These are phyloP conservation scores for Elsinoe necatrix DNA, from an alignment of 2,329 filamentous ascomycete genomes.

Conservation along the genomic window DNA sequence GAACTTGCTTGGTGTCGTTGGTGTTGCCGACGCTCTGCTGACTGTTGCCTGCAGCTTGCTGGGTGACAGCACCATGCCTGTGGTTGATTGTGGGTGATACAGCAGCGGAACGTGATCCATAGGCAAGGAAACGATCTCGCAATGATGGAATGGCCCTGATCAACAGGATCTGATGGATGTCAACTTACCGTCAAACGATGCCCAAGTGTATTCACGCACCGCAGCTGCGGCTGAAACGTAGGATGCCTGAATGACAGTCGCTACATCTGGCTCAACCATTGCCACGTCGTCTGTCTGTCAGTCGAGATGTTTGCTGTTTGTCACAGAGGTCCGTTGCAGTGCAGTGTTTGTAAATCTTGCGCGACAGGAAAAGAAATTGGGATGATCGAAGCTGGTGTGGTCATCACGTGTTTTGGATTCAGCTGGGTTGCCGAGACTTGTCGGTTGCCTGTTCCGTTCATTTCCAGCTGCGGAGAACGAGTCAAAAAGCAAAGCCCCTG, in stretches of 20 bases:
- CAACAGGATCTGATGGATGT: constrained; percentile 38
- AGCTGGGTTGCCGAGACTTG: not conserved
- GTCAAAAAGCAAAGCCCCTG: constrained; percentile 10
- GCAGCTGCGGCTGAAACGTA: constrained; percentile 17
- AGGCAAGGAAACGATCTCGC: constrained; percentile 49
- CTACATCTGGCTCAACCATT: constrained; percentile 15
- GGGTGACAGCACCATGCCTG: not conserved
- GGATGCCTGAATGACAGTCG: constrained; percentile 14
- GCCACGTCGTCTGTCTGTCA: not conserved
- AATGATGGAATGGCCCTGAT: constrained; percentile 45
- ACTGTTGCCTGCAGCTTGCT: constrained; percentile 19
- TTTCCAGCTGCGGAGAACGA: constrained; percentile 8
- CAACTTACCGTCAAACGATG: constrained; percentile 8
- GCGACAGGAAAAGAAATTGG: not conserved
- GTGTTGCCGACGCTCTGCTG: constrained; percentile 6
- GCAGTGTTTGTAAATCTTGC: constrained; percentile 5
- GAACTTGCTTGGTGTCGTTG: constrained; percentile 1
- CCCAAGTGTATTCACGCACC: constrained; percentile 14
- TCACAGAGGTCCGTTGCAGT: not conserved
- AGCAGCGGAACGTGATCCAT: constrained; percentile 46
- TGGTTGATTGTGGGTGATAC: not conserved
- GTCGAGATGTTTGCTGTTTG: not conserved
- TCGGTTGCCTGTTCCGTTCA: constrained; percentile 1
- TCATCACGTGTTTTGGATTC: constrained; percentile 11
- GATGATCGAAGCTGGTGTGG: not conserved